Base-by-base conservation (phyloP, 139 green algal genomes). In the Haematococcus lacustris region DNA sequence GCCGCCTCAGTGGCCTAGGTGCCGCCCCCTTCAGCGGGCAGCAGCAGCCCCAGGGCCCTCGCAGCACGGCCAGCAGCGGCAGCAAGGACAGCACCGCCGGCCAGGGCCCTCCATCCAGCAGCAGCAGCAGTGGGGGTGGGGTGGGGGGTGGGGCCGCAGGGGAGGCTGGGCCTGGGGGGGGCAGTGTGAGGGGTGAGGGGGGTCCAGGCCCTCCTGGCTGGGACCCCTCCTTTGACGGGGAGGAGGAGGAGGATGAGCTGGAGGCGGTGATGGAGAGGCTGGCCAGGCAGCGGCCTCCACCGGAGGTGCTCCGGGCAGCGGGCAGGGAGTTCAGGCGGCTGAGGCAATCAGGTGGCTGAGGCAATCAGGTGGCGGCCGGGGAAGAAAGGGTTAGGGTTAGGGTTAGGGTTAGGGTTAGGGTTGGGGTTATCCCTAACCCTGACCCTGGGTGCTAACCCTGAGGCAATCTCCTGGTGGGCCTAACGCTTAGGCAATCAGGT, bases 251-350 rank as follows among this genome's bases (percentile, higher is more conserved):
- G 53, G 72, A 77, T 38, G 72, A 71, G 9, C 34, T 77, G 62
- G 47, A 40, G 7, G 64, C 43, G 2, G 28, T 77, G 47, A 68
- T 73, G 65, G 65, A 35, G 1, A 47, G 73, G 3, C 73, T 78
- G 35, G 40, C 38, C 2, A 30, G 38, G 32, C n/a, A 51, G 2
- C 40, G 38, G 34, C 65, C 73, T 5, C 73, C 73, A 26, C 64
- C 37, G 33, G 73, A 78, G 38, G 73, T 78, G 34, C 13, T 69
- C 28, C 38, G 39, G 26, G 73, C 73, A 34, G 73, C 73, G 25
- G 21, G 25, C 38, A 73, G 69, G 50, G 73, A 78, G 73, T 41
- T 33, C 37, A 38, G 33, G 25, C 47, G 66, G n/a, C 66, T 78
- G 50, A 38, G 41, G 63, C 63, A 71, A 33, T 47, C 64, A 37